These are phyloP conservation scores for Botrytis tulipae DNA, from an alignment of 2,329 filamentous ascomycete species.

Conservation along the genomic window DNA sequence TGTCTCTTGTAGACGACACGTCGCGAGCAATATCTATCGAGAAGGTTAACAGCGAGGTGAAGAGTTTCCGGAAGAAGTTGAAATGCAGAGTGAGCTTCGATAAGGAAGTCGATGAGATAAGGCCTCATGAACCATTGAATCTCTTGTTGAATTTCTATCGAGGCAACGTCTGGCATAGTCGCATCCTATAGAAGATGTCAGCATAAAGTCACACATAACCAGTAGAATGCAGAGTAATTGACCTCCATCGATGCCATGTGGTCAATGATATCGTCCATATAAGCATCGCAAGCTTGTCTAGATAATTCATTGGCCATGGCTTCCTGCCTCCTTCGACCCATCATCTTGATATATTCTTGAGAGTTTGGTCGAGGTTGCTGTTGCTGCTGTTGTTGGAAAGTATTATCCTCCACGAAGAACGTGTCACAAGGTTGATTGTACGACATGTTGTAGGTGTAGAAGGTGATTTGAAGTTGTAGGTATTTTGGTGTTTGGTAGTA, in stretches of 20 bases:
- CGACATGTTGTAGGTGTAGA: slow-evolving; percentile 37
- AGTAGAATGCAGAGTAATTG: slow-evolving; percentile 28
- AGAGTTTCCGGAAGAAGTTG: slow-evolving; percentile 90
- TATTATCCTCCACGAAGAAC: slow-evolving; percentile 62
- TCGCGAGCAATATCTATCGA: slow-evolving; percentile 97
- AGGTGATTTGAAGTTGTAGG: slow-evolving; percentile 22
- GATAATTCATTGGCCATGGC: slow-evolving; percentile 88
- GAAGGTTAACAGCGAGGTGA: slow-evolving; percentile 92
- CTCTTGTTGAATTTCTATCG: slow-evolving; percentile 98
- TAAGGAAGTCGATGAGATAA: slow-evolving; percentile 95
- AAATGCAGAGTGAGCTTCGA: slow-evolving; percentile 95
- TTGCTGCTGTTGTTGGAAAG: slow-evolving; percentile 13
- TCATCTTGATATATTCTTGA: slow-evolving; percentile 72
- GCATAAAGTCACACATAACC: slow-evolving; percentile 24
- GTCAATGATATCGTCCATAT: slow-evolving; percentile 88
- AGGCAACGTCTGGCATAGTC: slow-evolving; percentile 91
- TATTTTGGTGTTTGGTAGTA: slow-evolving; percentile 15
- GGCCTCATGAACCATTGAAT: slow-evolving; percentile 99
- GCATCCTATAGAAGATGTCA: slow-evolving; percentile 56
- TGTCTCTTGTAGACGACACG: slow-evolving; percentile 98
- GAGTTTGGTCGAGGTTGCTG: slow-evolving; percentile 41
- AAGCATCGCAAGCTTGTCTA: slow-evolving; percentile 79
- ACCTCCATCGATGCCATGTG: slow-evolving; percentile 96
- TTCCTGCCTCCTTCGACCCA: slow-evolving; percentile 81
- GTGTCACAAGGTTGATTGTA: slow-evolving; percentile 58